Conservation (phyloP, 2,329 filamentous ascomycete genomes). For the Fusarium armeniacum region DNA sequence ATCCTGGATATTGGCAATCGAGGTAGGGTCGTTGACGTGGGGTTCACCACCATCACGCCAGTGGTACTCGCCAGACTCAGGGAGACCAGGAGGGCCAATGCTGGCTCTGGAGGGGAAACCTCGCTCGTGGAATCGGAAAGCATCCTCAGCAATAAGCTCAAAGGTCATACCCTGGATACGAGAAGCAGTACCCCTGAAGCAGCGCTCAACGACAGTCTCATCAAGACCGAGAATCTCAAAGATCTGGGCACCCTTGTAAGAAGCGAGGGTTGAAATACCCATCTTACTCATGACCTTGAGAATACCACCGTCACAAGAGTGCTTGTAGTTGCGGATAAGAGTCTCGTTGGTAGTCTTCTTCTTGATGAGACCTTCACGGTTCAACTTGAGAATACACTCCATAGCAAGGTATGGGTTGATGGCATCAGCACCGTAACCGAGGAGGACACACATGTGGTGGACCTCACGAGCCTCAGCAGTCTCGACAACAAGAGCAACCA, state of each 20-base stretch:
- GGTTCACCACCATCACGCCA: constrained; percentile 97
- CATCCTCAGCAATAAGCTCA: constrained; percentile 92
- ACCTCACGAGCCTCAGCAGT: constrained; percentile 97
- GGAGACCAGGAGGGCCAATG: constrained; percentile 80
- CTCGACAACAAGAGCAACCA: constrained; percentile 88
- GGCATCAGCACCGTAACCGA: constrained; percentile 94
- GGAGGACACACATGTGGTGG: constrained; percentile 98
- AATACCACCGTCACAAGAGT: constrained; percentile 95
- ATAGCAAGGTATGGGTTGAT: constrained; percentile 96
- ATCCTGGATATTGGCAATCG: constrained; percentile 97
- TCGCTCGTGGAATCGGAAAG: constrained; percentile 93
- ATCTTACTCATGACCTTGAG: constrained; percentile 99
- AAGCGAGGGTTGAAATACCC: constrained; percentile 96
- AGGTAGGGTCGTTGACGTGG: constrained; percentile 94
- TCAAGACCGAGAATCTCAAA: constrained; percentile 96
- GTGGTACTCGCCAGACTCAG: constrained; percentile 96
- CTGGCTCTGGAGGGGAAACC: constrained; percentile 88
- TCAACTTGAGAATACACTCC: constrained; percentile 97
- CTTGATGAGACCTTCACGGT: constrained; percentile 91
- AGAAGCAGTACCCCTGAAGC: constrained; percentile 94
- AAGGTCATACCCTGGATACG: constrained; percentile 96
- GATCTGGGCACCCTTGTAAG: constrained; percentile 98
- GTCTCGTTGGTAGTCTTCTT: constrained; percentile 87
- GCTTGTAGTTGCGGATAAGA: constrained; percentile 95
- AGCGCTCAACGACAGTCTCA: constrained; percentile 90